These are phyloP conservation scores for Aspergillus fumigatiaffinis DNA, from an alignment of 2,329 filamentous ascomycete species.

Conservation along the genomic window DNA sequence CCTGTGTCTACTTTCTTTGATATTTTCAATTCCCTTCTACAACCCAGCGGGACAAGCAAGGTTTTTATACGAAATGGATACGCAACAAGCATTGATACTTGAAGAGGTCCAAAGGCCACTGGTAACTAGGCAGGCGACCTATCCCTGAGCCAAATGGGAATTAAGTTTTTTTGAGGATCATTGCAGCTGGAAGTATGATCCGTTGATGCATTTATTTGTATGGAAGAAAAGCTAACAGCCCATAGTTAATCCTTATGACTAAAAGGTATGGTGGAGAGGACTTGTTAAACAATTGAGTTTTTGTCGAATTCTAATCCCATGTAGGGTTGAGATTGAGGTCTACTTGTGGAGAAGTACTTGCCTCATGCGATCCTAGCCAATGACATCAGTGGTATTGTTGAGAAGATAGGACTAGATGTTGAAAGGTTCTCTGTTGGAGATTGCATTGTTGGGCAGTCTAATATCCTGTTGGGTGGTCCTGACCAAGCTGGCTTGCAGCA, in stretches of 20 bases:
- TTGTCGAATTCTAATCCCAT: too few relatives aligned
- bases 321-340: conserved; percentile 28
- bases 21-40: too few relatives aligned
- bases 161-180: conserved; percentile 38
- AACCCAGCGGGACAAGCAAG: too few relatives aligned
- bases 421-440: conserved; percentile 26
- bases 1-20: too few relatives aligned
- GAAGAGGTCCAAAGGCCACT: background rate
- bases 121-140: background rate
- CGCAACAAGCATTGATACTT: background rate
- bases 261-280: conserved; percentile 20
- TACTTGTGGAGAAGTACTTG: conserved; percentile 30
- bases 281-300: too few relatives aligned
- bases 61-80: background rate
- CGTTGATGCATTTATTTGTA: background rate
- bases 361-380: conserved; percentile 32
- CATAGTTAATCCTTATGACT: conserved; percentile 32
- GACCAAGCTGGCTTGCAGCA: conserved; percentile 33
- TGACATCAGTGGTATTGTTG: conserved; percentile 34
- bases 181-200: conserved; percentile 16
- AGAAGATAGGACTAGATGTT: conserved; percentile 22
- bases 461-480: background rate
- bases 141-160: conserved; percentile 27
- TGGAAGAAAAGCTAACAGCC: background rate
- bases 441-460: conserved; percentile 27